These are phyloP conservation scores for Epichloe amarillans DNA, from an alignment of 2,329 filamentous ascomycete species.

Conservation along the genomic window DNA sequence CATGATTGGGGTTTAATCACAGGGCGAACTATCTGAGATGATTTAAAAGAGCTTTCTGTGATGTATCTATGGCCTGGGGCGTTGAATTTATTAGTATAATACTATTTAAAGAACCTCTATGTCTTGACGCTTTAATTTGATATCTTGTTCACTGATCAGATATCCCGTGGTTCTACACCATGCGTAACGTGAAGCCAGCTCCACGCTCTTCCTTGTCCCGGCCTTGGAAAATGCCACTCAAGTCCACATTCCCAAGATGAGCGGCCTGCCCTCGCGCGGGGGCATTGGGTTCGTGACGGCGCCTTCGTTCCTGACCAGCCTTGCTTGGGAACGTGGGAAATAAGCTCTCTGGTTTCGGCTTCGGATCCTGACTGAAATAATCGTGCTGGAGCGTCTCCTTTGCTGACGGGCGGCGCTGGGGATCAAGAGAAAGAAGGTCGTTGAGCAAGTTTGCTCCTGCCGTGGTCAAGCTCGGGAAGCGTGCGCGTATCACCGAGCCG, in stretches of 20 bases:
- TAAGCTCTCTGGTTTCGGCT: constrained; percentile 79
- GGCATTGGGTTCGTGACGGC: constrained; percentile 63
- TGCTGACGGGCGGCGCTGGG: constrained; percentile 55
- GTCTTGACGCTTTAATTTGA: neutral
- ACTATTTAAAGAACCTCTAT: neutral
- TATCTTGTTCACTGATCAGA: neutral
- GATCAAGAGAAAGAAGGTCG: constrained; percentile 61
- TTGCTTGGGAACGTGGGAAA: constrained; percentile 97
- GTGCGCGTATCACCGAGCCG: constrained; percentile 51
- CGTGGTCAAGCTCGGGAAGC: constrained; percentile 69
- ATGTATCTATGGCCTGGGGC: constrained; percentile 1
- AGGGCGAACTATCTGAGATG: neutral
- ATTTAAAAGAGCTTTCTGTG: neutral
- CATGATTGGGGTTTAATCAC: neutral
- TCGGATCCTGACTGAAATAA: constrained; percentile 83
- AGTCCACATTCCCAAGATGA: constrained; percentile 44
- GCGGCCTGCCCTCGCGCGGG: constrained; percentile 61
- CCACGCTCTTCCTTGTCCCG: constrained; percentile 51
- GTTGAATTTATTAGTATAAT: neutral
- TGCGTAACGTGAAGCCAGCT: constrained; percentile 51
- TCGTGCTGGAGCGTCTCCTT: constrained; percentile 61
- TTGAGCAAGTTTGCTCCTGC: constrained; percentile 60
- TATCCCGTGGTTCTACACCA: constrained; percentile 27
- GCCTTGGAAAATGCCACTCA: constrained; percentile 58
- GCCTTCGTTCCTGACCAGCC: constrained; percentile 75